Base-by-base conservation (phyloP, 2,329 filamentous ascomycete genomes). In the Nannizziopsis arthrosporioides region DNA sequence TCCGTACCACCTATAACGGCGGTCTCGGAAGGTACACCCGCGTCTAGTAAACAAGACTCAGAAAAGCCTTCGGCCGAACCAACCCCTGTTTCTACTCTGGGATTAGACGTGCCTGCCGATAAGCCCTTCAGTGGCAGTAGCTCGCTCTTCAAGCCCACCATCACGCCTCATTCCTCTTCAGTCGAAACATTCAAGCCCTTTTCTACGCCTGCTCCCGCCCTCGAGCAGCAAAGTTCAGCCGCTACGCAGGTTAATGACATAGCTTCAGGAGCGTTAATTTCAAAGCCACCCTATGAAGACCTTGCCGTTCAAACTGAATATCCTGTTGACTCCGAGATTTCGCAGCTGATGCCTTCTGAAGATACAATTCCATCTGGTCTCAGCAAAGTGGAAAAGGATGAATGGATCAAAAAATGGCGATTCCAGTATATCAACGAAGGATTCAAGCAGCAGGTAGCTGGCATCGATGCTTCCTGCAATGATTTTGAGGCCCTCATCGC, bases 311-410 rank as follows among this genome's bases (percentile, higher is more conserved):
- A 52, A 40, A 52, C 50, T 1, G 8, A 40, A 12, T 52, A 44
- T 19, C 43, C 47, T 19, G 50, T 47, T 12, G 39, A 49, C 32
- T 40, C 40, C 19, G 38, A 46, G 27, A 14, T 50, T 12, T 27
- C 34, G 40, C 34, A 52, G 17, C 36, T 52, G 17, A 27, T 48
- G 36, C 50, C 50, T 27, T n/a, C 34, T 11, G 47, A 49, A 18
- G 39, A 30, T 5, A 42, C 36, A 6, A 45, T 55, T 10, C 53
- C 54, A 14, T 17, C 30, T 11, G 72, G 75, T 53, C 73, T 71
- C 6, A 73, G 74, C 11, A 70, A 73, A 47, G 71, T 74, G 37
- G 69, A 74, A 38, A 68, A 72, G 53, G 71, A 62, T 22, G 64
- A 70, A 41, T 75, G 71, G 68, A 68, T 72, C 49, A 65, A 67